Base-by-base conservation (phyloP, 164 flowering plant genomes). In the Saururus chinensis region DNA sequence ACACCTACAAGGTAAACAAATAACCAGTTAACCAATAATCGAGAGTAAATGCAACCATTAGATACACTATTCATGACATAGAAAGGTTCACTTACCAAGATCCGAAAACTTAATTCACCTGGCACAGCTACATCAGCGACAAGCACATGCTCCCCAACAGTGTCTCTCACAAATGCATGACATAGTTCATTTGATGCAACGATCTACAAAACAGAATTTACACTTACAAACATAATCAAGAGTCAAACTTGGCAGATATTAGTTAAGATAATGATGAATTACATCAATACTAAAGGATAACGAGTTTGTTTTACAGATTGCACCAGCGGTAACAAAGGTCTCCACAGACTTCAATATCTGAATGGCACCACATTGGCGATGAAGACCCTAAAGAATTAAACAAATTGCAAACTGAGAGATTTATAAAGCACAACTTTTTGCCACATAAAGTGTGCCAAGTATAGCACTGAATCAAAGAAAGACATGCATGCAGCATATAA, bases 321-420 rank as follows among this genome's bases (percentile, higher is more conserved):
- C 88, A 24, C 96, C 95, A 62, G 60, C 19, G 23, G 49, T 58
- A 59, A 60, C 40, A 73, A 85, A 84, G 55, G 82, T 71, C 70
- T 88, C 91, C 53, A 82, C 75, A 19, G 81, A 82, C 68, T 88
- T 82, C 76, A 93, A 70, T 22, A 93, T 87, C 63, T 84, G 61
- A 40, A 84, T 51, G 21, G 96, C 96, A 69, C 84, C 72, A 62
- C 68, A 71, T 60, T 82, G 87, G 37, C 89, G 88, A 60, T 74
- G 85, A 64, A 93, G 73, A 63, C 97, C 96, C 98, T 92, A 74
- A 16, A 64, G 49, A 9, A 45, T 9, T 1, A 12, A 45, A 12
- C 49, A 45, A 17, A 45, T 12, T 45, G 17, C 14, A 45, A 30
- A 30, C 6, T n/a, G n/a, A n/a, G 37, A 30, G 37, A 30, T 2